phyloP scores from a whole-genome alignment of 2,329 filamentous ascomycete species.

The Boeremia exigua region DNA sequence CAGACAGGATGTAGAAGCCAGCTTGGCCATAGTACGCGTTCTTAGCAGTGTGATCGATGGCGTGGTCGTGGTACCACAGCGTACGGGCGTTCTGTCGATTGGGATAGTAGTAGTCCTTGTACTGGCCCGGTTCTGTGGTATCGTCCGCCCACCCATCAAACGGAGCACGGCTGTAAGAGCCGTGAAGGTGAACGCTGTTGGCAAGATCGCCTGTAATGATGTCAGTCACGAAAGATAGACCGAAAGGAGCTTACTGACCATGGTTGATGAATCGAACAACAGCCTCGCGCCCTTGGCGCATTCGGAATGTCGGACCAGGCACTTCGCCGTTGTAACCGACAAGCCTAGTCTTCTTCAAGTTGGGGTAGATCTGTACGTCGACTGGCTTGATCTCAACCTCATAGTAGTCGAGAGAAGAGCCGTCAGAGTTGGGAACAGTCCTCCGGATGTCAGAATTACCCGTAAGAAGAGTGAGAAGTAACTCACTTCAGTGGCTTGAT shows the following conservation, averaged over 20 bases:
- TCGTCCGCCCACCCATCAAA: slow-evolving; percentile 65
- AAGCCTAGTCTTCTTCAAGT: slow-evolving; percentile 50
- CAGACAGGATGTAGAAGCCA: slow-evolving; percentile 62
- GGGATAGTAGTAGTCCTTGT: slow-evolving; percentile 61
- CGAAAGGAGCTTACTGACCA: slow-evolving; percentile 50
- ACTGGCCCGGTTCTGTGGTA: slow-evolving; percentile 56
- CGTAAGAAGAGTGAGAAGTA: not conserved
- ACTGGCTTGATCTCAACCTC: slow-evolving; percentile 1
- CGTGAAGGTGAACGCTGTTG: slow-evolving; percentile 59
- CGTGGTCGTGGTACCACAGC: slow-evolving; percentile 62
- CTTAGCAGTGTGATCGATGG: slow-evolving; percentile 55
- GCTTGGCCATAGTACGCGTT: slow-evolving; percentile 66
- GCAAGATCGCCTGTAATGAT: not conserved
- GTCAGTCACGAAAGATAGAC: slow-evolving; percentile 11
- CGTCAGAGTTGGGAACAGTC: not conserved
- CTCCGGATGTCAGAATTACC: not conserved
- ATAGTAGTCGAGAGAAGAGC: not conserved
- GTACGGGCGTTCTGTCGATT: slow-evolving; percentile 60
- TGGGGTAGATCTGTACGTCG: slow-evolving; percentile 41
- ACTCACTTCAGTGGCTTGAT: not conserved
- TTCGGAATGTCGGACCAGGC: slow-evolving; percentile 62
- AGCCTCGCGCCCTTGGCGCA: slow-evolving; percentile 57
- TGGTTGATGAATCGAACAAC: slow-evolving; percentile 63
- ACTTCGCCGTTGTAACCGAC: slow-evolving; percentile 64
- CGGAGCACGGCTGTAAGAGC: slow-evolving; percentile 55